These are phyloP conservation scores for Ascochyta viciae-villosae DNA, from an alignment of 2,329 filamentous ascomycete species.

Conservation along the genomic window DNA sequence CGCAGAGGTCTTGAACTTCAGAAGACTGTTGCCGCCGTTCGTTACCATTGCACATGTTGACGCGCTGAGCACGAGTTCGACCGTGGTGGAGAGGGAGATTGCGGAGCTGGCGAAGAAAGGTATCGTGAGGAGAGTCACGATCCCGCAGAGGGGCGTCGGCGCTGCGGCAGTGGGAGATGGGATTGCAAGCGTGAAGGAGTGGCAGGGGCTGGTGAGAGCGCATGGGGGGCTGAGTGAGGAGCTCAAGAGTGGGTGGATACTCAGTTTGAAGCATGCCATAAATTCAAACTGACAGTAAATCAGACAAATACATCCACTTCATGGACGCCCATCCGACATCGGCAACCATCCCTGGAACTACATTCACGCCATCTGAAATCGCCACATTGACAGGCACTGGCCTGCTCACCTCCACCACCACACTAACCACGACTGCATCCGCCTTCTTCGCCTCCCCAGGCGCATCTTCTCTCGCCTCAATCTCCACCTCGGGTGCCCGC, in stretches of 20 bases:
- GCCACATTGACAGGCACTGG: constrained; percentile 69
- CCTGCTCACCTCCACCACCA: constrained; percentile 64
- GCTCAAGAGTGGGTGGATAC: constrained; percentile 46
- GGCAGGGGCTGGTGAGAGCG: constrained; percentile 53
- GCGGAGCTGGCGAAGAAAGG: constrained; percentile 66
- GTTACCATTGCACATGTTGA: constrained; percentile 72
- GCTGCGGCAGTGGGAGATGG: constrained; percentile 68
- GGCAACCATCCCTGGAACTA: constrained; percentile 49
- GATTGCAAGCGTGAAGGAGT: constrained; percentile 61
- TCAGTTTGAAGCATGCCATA: too few relatives aligned
- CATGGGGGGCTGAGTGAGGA: constrained; percentile 32
- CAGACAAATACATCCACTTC: constrained; percentile 59
- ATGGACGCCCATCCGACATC: constrained; percentile 61
- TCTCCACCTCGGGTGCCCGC: constrained; percentile 66
- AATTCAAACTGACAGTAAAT: constrained; percentile 6
- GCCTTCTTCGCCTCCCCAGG: constrained; percentile 54
- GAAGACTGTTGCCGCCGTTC: constrained; percentile 66
- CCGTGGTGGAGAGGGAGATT: constrained; percentile 71
- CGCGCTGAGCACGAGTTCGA: constrained; percentile 67
- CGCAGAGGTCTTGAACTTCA: constrained; percentile 68
- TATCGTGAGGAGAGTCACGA: constrained; percentile 65
- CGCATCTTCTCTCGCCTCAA: constrained; percentile 59
- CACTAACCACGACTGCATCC: constrained; percentile 44
- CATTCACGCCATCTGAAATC: constrained; percentile 57
- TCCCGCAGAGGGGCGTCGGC: constrained; percentile 67